Base-by-base conservation (phyloP, 2,329 filamentous ascomycete species). In the Arthroderma sp. region DNA sequence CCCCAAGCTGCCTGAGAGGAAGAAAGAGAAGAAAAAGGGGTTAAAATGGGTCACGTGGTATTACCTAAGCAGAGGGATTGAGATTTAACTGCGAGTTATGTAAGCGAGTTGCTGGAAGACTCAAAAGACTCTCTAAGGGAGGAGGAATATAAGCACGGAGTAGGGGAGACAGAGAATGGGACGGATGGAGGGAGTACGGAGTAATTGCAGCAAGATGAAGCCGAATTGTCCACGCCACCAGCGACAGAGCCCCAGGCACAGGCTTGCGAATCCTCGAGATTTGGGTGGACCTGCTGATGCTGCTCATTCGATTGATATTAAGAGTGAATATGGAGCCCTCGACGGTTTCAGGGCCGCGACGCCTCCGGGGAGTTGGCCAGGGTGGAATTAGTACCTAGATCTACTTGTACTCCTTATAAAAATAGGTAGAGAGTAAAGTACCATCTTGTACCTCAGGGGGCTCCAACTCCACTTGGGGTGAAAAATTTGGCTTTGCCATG, bases 261-360 rank as follows among this genome's bases (percentile, higher is more conserved):
- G 39, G 39, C 39, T 49, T 49, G 43, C 43, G 43, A 49, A 28
- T 28, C 19, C 23, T 51, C 23, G 13, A 31, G 44, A 33, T 51
- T 17, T 31, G n/a, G 43, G 43, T 49, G 43, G 43, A 49, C 43
- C 43, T 17, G 19, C 43, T 49, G 44, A 17, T 17, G 23, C 43
- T n/a, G 44, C 44, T 19, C 44, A 51, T 51, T 51, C 44, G 44
- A 51, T n/a, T 51, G 44, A n/a, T 44, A 31, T 37, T 9, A 11
- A 23, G 41, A n/a, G 17, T 23, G 19, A 4, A 25, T 31, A 51
- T 51, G 23, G 44, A 51, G 25, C 25, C 44, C 23, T 33, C 13
- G 44, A 31, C 44, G 44, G 44, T 51, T 51, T 51, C 44, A 51
- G 44, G 44, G 44, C 44, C 23, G 44, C 44, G 44, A 51, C 44